Evolutionary conservation across 2,329 filamentous ascomycete genomes (phyloP).

Genomic region (Myriosclerotinia duriaeana): DNA sequence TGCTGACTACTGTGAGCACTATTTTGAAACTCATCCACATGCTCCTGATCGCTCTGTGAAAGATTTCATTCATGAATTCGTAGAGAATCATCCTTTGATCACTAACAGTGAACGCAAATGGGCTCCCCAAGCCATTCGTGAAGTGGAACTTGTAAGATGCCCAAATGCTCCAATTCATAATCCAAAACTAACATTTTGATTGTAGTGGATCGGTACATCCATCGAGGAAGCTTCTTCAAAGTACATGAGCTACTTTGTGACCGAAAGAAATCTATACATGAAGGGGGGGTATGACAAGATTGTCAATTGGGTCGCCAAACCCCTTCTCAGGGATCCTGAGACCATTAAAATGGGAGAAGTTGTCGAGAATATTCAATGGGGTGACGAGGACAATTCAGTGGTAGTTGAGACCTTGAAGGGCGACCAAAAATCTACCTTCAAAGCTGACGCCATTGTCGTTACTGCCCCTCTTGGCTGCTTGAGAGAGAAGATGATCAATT

Average conservation of each 20-base stretch:
- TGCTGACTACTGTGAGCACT: conserved; percentile 46
- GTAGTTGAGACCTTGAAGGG: conserved; percentile 35
- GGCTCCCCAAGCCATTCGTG: conserved; percentile 47
- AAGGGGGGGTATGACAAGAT: conserved; percentile 48
- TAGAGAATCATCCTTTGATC: conserved; percentile 45
- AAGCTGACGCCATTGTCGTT: conserved; percentile 44
- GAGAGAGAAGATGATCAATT: conserved; percentile 44
- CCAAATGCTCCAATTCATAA: background rate
- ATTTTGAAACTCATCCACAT: conserved; percentile 44
- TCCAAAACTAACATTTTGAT: background rate
- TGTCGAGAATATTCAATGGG: conserved; percentile 45
- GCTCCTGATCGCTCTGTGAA: conserved; percentile 45
- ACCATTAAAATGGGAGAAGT: conserved; percentile 43
- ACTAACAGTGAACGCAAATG: conserved; percentile 46
- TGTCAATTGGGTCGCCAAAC: conserved; percentile 45
- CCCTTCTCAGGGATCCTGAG: conserved; percentile 41
- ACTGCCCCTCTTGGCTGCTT: conserved; percentile 45
- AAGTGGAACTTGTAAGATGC: conserved; percentile 42
- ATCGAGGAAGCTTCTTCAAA: conserved; percentile 46
- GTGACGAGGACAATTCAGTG: conserved; percentile 38
- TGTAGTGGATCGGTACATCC: conserved; percentile 45
- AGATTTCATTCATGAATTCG: conserved; percentile 45
- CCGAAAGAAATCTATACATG: conserved; percentile 48
- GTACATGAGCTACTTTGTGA: conserved; percentile 46
- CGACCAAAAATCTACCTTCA: conserved; percentile 35